Base-by-base conservation (phyloP, 1,284 basidiomycete species). In the Violaceomyces palustris region DNA sequence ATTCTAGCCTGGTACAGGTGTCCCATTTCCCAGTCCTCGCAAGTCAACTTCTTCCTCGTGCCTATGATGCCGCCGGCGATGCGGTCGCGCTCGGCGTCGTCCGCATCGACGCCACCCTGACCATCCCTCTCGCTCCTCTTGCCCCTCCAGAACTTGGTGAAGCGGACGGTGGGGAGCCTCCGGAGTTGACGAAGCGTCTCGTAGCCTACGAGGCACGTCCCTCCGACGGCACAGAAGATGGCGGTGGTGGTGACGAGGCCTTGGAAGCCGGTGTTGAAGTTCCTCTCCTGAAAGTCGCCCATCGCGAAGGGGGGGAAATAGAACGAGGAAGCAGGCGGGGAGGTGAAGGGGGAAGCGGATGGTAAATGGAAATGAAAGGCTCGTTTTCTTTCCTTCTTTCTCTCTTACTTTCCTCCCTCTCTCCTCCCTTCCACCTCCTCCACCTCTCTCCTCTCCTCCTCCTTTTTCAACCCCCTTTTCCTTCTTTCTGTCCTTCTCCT, bases 1-100 rank as follows among this genome's bases (percentile, higher is more conserved):
- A 54, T 53, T 14, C 67, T 48, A 5, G 67, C 61, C 17, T 55
- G 56, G 35, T 69, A 69, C 12, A 69, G 55, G 41, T 69, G 67
- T 22, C 64, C 67, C 67, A 69, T 69, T 48, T 69, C 67, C 67
- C 67, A 69, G 23, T 69, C 67, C 34, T 69, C 67, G 39, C 50
- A 56, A 6, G 62, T 65, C 7, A 64, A 41, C 26, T 50, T 55
- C 7, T 33, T 33, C 26, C 59, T 35, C 8, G 32, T 38, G n/a
- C 34, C 49, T 22, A 32, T n/a, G 29, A 17, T 27, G 24, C 24
- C 24, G 24, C 43, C 38, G 33, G 19, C 11, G 17, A 9, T 17
- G 33, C 22, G 9, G 7, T n/a, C 40, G 19, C 33, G 21, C n/a
- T 34, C 39, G 8, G 39, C 50, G 6, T 43, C 45, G 31, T 38